Evolutionary conservation across 768 basidiomycete genomes (phyloP).

Genomic region (Boletus reticuloceps): DNA sequence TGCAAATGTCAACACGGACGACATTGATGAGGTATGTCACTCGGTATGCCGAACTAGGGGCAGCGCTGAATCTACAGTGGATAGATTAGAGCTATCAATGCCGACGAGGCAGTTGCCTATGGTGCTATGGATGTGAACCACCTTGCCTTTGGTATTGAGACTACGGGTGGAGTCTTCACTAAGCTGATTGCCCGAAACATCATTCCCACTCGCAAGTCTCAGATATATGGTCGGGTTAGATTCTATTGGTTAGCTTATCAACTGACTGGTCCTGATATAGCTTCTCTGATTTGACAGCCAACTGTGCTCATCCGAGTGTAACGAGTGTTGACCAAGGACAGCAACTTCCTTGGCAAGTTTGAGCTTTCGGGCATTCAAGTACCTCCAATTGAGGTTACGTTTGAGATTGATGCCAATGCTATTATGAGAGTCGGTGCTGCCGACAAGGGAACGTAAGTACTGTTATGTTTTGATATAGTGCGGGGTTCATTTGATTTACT

Average conservation of each 20-base stretch:
- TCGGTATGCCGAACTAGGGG: too few species aligned
- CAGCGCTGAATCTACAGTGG: too few species aligned
- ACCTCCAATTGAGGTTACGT: constrained; percentile 96
- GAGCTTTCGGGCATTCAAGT: too few species aligned
- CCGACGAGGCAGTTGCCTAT: too few species aligned
- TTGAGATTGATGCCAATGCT: constrained; percentile 93
- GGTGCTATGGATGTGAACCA: constrained; percentile 80
- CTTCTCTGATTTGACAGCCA: too few species aligned
- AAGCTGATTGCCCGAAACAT: constrained; percentile 91
- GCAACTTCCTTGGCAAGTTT: constrained; percentile 96
- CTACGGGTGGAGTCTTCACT: constrained; percentile 96
- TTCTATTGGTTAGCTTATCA: background rate
- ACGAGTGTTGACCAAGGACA: constrained; percentile 96
- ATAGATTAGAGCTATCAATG: too few species aligned
- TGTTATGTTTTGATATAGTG: background rate
- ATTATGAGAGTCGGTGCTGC: too few species aligned
- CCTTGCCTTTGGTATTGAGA: constrained; percentile 98
- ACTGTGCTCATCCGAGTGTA: constrained; percentile 96
- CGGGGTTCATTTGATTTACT: too few species aligned
- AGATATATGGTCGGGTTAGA: constrained; percentile 56
- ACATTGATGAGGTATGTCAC: too few species aligned
- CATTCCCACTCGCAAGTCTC: constrained; percentile 69
- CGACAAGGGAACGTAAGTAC: constrained; percentile 79
- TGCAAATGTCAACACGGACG: too few species aligned
- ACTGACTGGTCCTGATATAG: constrained; percentile 19